Evolutionary conservation across 345 rosid genomes (phyloP), one percentile per base, ranked within the genome.

Genomic region (Sisymbrium altissimum): DNA sequence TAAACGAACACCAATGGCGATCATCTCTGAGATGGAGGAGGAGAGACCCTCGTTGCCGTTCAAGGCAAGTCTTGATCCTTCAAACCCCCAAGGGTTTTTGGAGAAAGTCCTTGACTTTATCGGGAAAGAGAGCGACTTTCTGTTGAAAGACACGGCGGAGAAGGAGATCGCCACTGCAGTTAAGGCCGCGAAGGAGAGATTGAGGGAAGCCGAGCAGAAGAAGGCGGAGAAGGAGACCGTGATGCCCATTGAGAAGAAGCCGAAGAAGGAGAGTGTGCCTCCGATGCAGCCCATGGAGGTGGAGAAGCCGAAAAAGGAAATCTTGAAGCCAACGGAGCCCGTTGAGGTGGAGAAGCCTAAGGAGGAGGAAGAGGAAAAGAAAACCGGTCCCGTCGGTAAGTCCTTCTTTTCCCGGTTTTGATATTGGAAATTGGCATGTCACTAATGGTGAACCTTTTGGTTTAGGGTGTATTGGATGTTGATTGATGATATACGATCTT

Each of bases 91-190:
- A 41, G 88, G 75, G 74, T 82, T 94, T 63, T 66, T 94, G 73
- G 85, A 86, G 83, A 79, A 74, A 33, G 85, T 81, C 43, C 68
- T 94, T 15, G 93, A 89, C n/a, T 91, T 94, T 63, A 13, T 91
- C 1, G 95, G 75, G 14, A 81, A 81, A 57, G 89, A 88, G 82
- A 88, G 82, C 75, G 82, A 86, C 75, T 88, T 88, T 70, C 80
- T 94, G n/a, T 68, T 27, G 64, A 81, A 79, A 60, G 89, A 82
- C 60, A 50, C 88, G 25, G 88, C 86, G 11, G 97, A 86, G 83
- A 81, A 72, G 82, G 88, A 91, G 83, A 80, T 91, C 77, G 54
- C 62, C 9, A 72, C 81, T 23, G 81, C 80, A 58, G 78, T 86
- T 43, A 80, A 45, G 55, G 83, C 82, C 0, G 85, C 84, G 0